Evolutionary conservation across 371 early-diverging fungal species (phyloP).

Genomic region (Mucor piriformis): DNA sequence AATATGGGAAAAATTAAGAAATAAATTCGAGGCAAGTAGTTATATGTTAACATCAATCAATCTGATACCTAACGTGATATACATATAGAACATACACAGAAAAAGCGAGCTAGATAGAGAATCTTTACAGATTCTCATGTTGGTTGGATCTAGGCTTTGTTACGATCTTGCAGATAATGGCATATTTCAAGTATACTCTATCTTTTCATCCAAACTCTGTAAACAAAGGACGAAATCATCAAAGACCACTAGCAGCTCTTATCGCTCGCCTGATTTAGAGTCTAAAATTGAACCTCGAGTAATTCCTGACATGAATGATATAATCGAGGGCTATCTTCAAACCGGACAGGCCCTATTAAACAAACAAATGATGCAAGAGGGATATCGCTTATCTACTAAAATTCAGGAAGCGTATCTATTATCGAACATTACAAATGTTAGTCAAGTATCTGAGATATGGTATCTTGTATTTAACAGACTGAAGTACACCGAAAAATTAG

Average conservation of each 20-base stretch:
- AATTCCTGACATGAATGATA: slow-evolving; percentile 28
- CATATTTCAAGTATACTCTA: slow-evolving; percentile 44
- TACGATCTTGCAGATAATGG: slow-evolving; percentile 51
- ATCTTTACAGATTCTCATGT: slow-evolving; percentile 14
- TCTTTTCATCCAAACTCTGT: slow-evolving; percentile 38
- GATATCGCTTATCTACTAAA: slow-evolving; percentile 22
- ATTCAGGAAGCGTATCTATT: slow-evolving; percentile 31
- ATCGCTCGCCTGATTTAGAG: slow-evolving; percentile 7
- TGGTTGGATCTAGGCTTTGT: slow-evolving; percentile 54
- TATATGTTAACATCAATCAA: not conserved
- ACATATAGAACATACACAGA: slow-evolving; percentile 9
- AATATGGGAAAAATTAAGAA: slow-evolving; percentile 42
- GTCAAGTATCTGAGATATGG: slow-evolving; percentile 35
- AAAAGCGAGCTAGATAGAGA: slow-evolving; percentile 1
- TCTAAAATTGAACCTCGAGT: slow-evolving; percentile 20
- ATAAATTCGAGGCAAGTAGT: slow-evolving; percentile 38
- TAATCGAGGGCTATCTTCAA: slow-evolving; percentile 29
- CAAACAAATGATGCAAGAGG: slow-evolving; percentile 40
- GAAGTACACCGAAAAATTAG: slow-evolving; percentile 28
- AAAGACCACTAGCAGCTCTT: not conserved
- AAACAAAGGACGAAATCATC: not conserved
- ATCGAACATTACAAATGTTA: not conserved
- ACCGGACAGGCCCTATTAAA: slow-evolving; percentile 40
- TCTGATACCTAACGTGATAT: not conserved
- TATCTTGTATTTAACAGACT: slow-evolving; percentile 13